Conservation (phyloP, 441 rosid genomes). For the Biscutella laevigata region DNA sequence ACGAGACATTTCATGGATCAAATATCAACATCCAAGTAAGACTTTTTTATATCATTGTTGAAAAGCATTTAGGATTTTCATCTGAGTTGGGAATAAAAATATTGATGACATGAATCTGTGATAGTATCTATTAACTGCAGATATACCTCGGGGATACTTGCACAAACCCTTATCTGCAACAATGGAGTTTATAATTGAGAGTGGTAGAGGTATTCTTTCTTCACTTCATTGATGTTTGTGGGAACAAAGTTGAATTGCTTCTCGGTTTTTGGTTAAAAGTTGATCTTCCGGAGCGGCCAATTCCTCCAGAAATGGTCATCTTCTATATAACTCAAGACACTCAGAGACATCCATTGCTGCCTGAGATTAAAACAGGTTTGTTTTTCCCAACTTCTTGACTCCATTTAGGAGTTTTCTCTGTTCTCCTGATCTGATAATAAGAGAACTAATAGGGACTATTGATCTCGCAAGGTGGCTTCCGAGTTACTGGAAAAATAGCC, state of each 20-base stretch:
- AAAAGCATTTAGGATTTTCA: not conserved
- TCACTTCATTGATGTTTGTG: not conserved
- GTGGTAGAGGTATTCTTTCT: conserved; percentile 44
- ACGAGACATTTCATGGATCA: conserved; percentile 83
- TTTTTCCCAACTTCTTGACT: not conserved
- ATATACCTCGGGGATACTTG: conserved; percentile 65
- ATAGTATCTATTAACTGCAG: conserved; percentile 74
- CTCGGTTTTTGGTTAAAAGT: conserved; percentile 33
- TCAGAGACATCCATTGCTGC: conserved; percentile 74
- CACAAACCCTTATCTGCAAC: conserved; percentile 66
- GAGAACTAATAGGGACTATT: conserved; percentile 13
- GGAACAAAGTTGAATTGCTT: not conserved
- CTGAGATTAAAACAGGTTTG: conserved; percentile 65
- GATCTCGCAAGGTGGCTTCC: conserved; percentile 59
- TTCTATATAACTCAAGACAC: conserved; percentile 89
- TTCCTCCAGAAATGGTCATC: conserved; percentile 68
- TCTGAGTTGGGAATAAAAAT: conserved; percentile 1
- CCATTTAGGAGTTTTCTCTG: not conserved
- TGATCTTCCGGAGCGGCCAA: conserved; percentile 54
- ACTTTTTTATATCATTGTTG: not conserved
- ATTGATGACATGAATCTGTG: conserved; percentile 33
- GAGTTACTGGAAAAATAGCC: conserved; percentile 66
- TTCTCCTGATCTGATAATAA: not conserved
- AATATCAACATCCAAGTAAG: conserved; percentile 73
- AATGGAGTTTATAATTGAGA: conserved; percentile 64